phyloP scores from a whole-genome alignment of 2,329 filamentous ascomycete species.

The Penicillium rolfsii region DNA sequence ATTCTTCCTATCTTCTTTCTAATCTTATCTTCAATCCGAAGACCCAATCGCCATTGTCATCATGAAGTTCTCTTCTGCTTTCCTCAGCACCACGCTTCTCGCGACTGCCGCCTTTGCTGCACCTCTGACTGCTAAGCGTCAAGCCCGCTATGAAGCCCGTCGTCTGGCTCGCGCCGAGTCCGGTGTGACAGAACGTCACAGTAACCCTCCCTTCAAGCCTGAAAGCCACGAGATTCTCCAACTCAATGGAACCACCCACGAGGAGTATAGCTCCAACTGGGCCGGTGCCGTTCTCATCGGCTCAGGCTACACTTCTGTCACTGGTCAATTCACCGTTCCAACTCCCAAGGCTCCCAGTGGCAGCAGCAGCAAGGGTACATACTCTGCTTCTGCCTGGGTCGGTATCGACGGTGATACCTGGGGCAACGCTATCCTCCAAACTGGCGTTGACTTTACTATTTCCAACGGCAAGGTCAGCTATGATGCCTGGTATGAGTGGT shows the following conservation, averaged over 20 bases:
- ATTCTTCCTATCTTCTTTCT: slow-evolving; percentile 57
- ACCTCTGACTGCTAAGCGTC: slow-evolving; percentile 51
- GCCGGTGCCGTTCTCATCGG: slow-evolving; percentile 59
- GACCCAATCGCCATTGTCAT: slow-evolving; percentile 37
- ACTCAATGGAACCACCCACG: slow-evolving; percentile 45
- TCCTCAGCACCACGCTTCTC: slow-evolving; percentile 44
- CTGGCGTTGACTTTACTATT: slow-evolving; percentile 56
- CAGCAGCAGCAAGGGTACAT: slow-evolving; percentile 36
- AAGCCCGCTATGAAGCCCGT: slow-evolving; percentile 25
- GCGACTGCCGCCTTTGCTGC: slow-evolving; percentile 52
- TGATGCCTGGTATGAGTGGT: slow-evolving; percentile 64
- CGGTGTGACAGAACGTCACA: slow-evolving; percentile 44
- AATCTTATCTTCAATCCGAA: slow-evolving; percentile 48
- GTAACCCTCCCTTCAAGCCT: slow-evolving; percentile 35
- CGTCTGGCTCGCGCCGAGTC: slow-evolving; percentile 22
- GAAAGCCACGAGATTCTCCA: slow-evolving; percentile 24
- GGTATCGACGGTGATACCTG: slow-evolving; percentile 63
- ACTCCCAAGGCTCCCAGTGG: slow-evolving; percentile 46
- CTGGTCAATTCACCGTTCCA: slow-evolving; percentile 57
- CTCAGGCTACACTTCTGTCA: slow-evolving; percentile 54
- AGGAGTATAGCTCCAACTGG: slow-evolving; percentile 59
- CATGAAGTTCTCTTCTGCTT: slow-evolving; percentile 56
- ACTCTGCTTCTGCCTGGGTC: slow-evolving; percentile 59
- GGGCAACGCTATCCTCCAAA: slow-evolving; percentile 57
- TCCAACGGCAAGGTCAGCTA: slow-evolving; percentile 42